Evolutionary conservation across 2,329 filamentous ascomycete species (phyloP), one percentile per base, ranked within the genome.

Genomic region (Talaromyces amestolkiae): DNA sequence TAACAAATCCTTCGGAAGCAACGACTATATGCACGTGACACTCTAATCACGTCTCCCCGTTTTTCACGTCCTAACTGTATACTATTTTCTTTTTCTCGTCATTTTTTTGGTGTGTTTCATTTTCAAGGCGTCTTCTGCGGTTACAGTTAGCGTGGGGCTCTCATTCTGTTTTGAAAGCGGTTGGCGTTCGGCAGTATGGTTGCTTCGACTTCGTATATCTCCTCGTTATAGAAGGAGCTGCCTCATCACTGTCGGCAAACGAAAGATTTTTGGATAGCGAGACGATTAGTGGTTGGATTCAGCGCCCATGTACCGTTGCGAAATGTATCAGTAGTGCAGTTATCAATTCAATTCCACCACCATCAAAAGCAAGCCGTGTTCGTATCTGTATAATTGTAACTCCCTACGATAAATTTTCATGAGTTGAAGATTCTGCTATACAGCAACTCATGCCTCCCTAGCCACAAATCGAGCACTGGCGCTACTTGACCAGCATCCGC

Each of bases 1-100:
- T 83, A 92, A 91, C 72, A 91, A 91, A 78, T 88, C 92, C 3
- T 99, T 99, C 76, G 94, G 96, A 73, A 91, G 88, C 76, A 91
- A 91, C 78, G 95, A 99, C 76, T 88, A 92, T 68, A 96, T 97
- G 92, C 80, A 80, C 66, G 79, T 83, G 69, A 83, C 81, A 60
- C 76, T 83, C 60, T 80, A 73, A 77, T 70, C 33, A 58, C 45
- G 17, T 31, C 64, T 65, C 45, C 22, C 27, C 64, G 63, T 65
- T 67, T 68, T 67, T 68, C 69, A 39, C 76, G 72, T 77, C 58
- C 61, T 33, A 54, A 56, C 22, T 66, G 64, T 66, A 77, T 65
- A 68, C 76, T 78, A 78, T 67, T 69, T 70, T 68, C 64, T 62
- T 61, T 41, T 22, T 66, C 27, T 67, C 66, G 69, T 67, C 61